Percentiles rank a stretch among this genome's conserved stretches.
Conservation (phyloP, 768 basidiomycete species). For the Zangia roseola region DNA sequence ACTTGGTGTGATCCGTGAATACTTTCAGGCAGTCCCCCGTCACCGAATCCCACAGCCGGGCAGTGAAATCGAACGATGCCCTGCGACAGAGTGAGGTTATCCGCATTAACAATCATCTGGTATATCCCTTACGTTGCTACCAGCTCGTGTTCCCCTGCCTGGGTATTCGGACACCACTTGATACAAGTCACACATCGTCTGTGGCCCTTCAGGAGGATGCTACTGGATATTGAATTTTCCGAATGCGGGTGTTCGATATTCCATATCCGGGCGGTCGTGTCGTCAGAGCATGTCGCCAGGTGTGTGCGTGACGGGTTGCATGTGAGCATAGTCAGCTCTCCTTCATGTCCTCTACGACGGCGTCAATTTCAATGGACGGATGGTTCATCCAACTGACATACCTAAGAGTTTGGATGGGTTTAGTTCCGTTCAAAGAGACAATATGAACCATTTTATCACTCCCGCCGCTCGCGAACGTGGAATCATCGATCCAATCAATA, state of each 20-base stretch:
- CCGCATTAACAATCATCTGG: not conserved
- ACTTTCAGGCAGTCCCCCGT: conserved; percentile 73
- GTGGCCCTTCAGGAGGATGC: conserved; percentile 59
- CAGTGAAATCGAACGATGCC: conserved; percentile 77
- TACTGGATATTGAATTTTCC: conserved; percentile 20
- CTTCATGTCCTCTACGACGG: conserved; percentile 58
- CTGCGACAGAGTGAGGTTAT: conserved; percentile 35
- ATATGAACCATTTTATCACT: conserved; percentile 66
- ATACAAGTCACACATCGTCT: conserved; percentile 61
- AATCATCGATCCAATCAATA: conserved; percentile 74
- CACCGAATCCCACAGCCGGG: conserved; percentile 79
- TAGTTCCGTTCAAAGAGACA: conserved; percentile 49
- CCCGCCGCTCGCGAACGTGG: conserved; percentile 70
- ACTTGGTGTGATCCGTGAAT: conserved; percentile 68
- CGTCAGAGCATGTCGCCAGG: conserved; percentile 81
- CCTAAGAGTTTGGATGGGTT: conserved; percentile 63
- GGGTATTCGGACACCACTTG: conserved; percentile 62
- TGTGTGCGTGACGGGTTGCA: conserved; percentile 63
- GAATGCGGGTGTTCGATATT: conserved; percentile 48
- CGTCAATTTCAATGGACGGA: conserved; percentile 2
- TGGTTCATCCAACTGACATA: conserved; percentile 34
- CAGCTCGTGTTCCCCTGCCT: conserved; percentile 53
- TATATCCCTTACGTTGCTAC: conserved; percentile 64
- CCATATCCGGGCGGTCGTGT: conserved; percentile 78
- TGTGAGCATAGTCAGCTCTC: conserved; percentile 79